Evolutionary conservation across 805 yeast genomes (phyloP).

Genomic region (Candida cerambycidarum): DNA sequence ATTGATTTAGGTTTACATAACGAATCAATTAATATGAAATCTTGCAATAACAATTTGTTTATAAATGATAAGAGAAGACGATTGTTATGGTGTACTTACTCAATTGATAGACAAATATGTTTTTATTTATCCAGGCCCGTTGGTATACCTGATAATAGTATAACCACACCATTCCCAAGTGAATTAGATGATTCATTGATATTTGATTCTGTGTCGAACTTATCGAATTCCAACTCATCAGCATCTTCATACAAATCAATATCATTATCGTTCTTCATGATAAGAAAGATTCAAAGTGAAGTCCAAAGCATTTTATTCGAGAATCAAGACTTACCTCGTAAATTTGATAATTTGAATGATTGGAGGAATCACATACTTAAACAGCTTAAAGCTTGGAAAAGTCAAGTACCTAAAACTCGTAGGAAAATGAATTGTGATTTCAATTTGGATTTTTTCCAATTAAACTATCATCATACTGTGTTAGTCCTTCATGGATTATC

Average conservation of each 20-base stretch:
- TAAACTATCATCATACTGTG: slow-evolving; percentile 76
- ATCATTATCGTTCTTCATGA: slow-evolving; percentile 62
- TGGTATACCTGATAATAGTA: slow-evolving; percentile 81
- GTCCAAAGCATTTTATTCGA: slow-evolving; percentile 74
- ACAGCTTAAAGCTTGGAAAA: slow-evolving; percentile 64
- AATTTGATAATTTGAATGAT: slow-evolving; percentile 48
- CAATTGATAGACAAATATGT: slow-evolving; percentile 82
- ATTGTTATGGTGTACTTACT: slow-evolving; percentile 86
- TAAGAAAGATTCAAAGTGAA: slow-evolving; percentile 75
- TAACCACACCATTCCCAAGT: slow-evolving; percentile 71
- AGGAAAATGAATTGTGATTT: slow-evolving; percentile 72
- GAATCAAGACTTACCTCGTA: slow-evolving; percentile 67
- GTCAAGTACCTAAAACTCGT: slow-evolving; percentile 52
- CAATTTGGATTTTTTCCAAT: slow-evolving; percentile 63
- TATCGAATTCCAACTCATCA: neutral
- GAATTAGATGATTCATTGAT: slow-evolving; percentile 72
- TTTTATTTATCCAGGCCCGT: slow-evolving; percentile 85
- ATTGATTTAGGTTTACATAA: slow-evolving; percentile 84
- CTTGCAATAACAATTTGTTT: slow-evolving; percentile 47
- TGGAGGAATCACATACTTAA: slow-evolving; percentile 61
- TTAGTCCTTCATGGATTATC: slow-evolving; percentile 74
- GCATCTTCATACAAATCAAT: slow-evolving; percentile 58
- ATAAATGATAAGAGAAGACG: slow-evolving; percentile 69
- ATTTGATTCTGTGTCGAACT: slow-evolving; percentile 10
- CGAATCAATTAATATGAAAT: slow-evolving; percentile 41